Evolutionary conservation across 2,329 filamentous ascomycete species (phyloP).

Genomic region (Ambrosiella xylebori): DNA sequence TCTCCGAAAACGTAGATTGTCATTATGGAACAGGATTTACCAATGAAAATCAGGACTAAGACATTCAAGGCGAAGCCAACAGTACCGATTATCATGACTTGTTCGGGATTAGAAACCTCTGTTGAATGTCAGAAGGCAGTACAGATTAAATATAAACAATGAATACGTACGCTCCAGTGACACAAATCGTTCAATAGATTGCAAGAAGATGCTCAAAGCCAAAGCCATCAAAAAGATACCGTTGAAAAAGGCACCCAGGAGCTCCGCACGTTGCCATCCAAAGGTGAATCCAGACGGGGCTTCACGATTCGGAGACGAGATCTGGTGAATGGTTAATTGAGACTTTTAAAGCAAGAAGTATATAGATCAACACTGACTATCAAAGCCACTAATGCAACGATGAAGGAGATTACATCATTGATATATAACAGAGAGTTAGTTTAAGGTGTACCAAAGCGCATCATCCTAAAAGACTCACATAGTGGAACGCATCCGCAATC

Average conservation of each 20-base stretch:
- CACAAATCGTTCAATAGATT: slow-evolving; percentile 55
- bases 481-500: slow-evolving; percentile 64
- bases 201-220: slow-evolving; percentile 54
- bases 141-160: neutral
- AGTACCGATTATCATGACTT: slow-evolving; percentile 53
- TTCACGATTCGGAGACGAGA: slow-evolving; percentile 33
- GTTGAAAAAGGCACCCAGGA: slow-evolving; percentile 67
- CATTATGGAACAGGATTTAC: slow-evolving; percentile 20
- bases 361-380: slow-evolving; percentile 27
- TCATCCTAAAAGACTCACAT: slow-evolving; percentile 29
- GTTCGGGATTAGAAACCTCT: slow-evolving; percentile 46
- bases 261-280: slow-evolving; percentile 59
- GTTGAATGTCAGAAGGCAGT: neutral
- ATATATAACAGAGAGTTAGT: slow-evolving; percentile 27
- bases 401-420: slow-evolving; percentile 53
- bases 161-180: slow-evolving; percentile 31
- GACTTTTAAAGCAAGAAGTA: neutral
- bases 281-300: slow-evolving; percentile 45
- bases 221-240: slow-evolving; percentile 57
- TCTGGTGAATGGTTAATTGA: slow-evolving; percentile 21
- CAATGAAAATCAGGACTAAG: slow-evolving; percentile 46
- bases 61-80: slow-evolving; percentile 51
- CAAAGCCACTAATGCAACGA: slow-evolving; percentile 47
- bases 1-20: neutral
- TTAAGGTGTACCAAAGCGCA: neutral